Evolutionary conservation across 441 rosid species (phyloP).

Genomic region (Jatropha podagrica): DNA sequence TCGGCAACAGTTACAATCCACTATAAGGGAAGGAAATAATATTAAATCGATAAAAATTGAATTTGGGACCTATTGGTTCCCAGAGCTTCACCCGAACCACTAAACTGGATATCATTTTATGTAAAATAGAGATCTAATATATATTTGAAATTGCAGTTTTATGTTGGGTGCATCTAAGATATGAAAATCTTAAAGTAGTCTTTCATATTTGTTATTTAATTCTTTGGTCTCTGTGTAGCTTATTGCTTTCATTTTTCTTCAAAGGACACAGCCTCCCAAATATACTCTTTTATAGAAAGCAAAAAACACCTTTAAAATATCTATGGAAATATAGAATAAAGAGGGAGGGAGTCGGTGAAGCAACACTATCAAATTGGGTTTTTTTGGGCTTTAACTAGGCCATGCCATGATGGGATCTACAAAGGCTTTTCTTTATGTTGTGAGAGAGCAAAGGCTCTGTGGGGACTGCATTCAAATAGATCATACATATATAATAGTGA

Average conservation of each 20-base stretch:
- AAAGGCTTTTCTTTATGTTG: slow-evolving; percentile 19
- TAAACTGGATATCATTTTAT: no score
- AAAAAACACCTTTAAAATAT: slow-evolving; percentile 17
- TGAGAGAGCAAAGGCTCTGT: slow-evolving; percentile 32
- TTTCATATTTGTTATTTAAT: neutral
- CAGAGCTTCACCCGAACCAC: no score
- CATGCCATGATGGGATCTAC: slow-evolving; percentile 43
- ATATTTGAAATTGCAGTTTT: neutral
- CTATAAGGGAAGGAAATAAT: no score
- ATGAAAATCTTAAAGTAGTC: neutral
- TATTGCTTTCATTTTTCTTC: slow-evolving; percentile 28
- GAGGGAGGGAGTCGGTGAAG: slow-evolving; percentile 19
- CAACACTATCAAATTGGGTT: slow-evolving; percentile 11
- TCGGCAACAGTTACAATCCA: no score
- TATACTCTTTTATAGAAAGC: slow-evolving; percentile 53
- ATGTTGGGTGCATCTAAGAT: neutral
- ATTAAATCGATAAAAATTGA: no score
- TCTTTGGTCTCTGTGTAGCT: slow-evolving; percentile 22
- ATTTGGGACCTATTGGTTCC: no score
- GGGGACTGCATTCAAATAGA: slow-evolving; percentile 14
- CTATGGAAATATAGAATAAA: neutral
- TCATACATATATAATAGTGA: neutral
- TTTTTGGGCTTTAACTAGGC: slow-evolving; percentile 14
- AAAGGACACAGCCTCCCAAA: slow-evolving; percentile 58
- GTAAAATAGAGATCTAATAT: neutral